phyloP scores from a whole-genome alignment of 306 rosid genomes.

The Malus sylvestris region DNA sequence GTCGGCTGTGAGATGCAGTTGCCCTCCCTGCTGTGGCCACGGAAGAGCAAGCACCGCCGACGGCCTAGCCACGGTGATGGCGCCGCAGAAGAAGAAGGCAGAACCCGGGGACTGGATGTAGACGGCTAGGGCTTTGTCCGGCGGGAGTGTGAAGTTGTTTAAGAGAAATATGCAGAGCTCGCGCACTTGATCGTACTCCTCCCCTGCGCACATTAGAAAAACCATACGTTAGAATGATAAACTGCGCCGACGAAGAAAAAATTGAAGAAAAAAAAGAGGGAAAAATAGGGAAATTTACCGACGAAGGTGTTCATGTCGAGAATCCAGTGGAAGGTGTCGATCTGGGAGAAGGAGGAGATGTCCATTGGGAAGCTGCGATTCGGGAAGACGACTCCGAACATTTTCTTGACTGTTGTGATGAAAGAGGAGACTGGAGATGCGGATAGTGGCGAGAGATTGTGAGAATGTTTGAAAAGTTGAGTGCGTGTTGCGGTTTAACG shows the following conservation, averaged over 20 bases:
- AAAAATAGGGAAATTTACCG: constrained; percentile 26
- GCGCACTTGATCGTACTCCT: constrained; percentile 66
- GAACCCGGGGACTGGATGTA: constrained; percentile 89
- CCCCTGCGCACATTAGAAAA: constrained; percentile 47
- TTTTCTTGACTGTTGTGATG: neutral
- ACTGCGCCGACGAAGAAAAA: neutral
- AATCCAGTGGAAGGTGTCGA: constrained; percentile 86
- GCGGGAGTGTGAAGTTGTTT: constrained; percentile 74
- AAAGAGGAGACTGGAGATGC: neutral
- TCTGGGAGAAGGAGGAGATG: constrained; percentile 79
- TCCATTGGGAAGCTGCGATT: constrained; percentile 92
- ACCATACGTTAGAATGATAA: neutral
- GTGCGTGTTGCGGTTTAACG: neutral
- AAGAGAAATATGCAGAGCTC: constrained; percentile 81
- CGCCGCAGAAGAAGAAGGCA: constrained; percentile 71
- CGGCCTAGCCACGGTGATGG: constrained; percentile 64
- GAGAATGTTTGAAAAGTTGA: neutral
- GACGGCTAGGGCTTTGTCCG: constrained; percentile 82
- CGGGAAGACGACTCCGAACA: constrained; percentile 94
- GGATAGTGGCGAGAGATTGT: neutral
- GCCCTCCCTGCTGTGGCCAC: constrained; percentile 77
- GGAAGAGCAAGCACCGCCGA: constrained; percentile 62
- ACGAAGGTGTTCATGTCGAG: constrained; percentile 89
- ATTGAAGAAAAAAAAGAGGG: neutral
- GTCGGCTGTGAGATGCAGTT: constrained; percentile 62